Base-by-base conservation (phyloP, 306 rosid species). In the Mimosa bimucronata region DNA sequence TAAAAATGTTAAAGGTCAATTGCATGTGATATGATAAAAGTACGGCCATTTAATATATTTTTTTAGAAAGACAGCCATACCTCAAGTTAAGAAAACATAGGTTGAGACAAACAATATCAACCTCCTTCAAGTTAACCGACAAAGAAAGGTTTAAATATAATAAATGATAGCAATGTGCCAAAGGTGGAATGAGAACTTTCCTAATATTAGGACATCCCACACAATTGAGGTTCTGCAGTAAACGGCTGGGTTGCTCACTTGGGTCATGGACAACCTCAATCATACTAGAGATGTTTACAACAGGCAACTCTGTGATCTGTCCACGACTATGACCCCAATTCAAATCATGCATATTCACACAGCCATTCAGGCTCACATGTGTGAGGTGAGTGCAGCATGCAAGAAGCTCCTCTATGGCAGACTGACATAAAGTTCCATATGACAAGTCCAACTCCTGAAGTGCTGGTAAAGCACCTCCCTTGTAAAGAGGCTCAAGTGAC, bases 361-460 rank as follows among this genome's bases (percentile, higher is more conserved):
- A 96, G 79, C 99, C 99, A 87, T 93, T 96, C 88, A 96, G 83
- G 92, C 98, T 96, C 90, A 96, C 90, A 75, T 87, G 99, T 15
- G 94, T 96, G 30, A 96, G 94, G 83, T 87, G 98, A 0, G 86
- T 89, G 86, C 99, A 91, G 85, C 97, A 91, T 76, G 97, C 88
- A 75, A 96, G 94, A 86, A 96, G 99, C 87, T 96, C 98, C 79
- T 96, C 99, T 53, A 96, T 96, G 42, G 99, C 96, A 72, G 94
- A 87, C 75, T 93, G 99, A 83, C 98, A 90, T 4, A 96, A 87
- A 46, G 94, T 89, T 83, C 97, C 98, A 71, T 96, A 96, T 40
- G 99, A 96, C 81, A 96, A 84, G 85, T 96, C 98, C 82, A 96
- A 82, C 87, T 96, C 99, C 81, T 93, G 89, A 75, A 96, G 98